These are phyloP conservation scores for Mucor ambiguus DNA, from an alignment of 371 early-diverging fungal genomes.

Conservation along the genomic window DNA sequence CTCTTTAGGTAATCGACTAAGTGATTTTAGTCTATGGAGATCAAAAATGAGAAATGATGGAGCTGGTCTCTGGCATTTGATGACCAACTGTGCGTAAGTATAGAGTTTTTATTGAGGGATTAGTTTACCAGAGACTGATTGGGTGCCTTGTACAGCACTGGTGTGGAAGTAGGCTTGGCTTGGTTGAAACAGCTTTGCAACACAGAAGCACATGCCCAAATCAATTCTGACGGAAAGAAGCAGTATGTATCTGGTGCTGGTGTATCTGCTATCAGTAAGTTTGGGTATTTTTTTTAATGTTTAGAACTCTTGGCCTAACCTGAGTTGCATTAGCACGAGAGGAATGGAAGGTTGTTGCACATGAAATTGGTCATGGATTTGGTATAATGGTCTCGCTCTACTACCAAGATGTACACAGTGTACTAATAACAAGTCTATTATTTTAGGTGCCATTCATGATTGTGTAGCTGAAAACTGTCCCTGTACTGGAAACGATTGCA, in stretches of 20 bases:
- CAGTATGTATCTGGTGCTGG: conserved; percentile 83
- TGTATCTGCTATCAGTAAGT: conserved; percentile 75
- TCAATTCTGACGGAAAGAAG: conserved; percentile 33
- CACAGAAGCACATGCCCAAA: conserved; percentile 46
- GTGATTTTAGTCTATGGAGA: conserved; percentile 92
- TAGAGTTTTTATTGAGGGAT: background rate
- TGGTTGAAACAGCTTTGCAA: conserved; percentile 87
- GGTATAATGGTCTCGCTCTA: conserved; percentile 31
- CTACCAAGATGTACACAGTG: background rate
- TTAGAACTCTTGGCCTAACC: background rate
- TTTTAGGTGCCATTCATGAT: conserved; percentile 68
- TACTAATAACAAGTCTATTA: background rate
- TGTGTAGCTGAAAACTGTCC: conserved; percentile 65
- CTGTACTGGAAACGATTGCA: conserved; percentile 46
- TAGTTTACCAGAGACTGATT: background rate
- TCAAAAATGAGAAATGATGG: conserved; percentile 68
- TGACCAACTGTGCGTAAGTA: conserved; percentile 82
- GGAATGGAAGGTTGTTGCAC: conserved; percentile 96
- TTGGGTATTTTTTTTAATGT: background rate
- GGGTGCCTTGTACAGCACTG: conserved; percentile 50
- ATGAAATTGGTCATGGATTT: conserved; percentile 94
- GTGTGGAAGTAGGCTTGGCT: conserved; percentile 91
- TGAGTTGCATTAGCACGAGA: conserved; percentile 52
- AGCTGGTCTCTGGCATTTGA: conserved; percentile 92
- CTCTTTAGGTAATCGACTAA: conserved; percentile 77